Evolutionary conservation across 352 stramenopile species (phyloP), one percentile per base, ranked within the genome.

Genomic region (Phytopythium cucurbitacearum): DNA sequence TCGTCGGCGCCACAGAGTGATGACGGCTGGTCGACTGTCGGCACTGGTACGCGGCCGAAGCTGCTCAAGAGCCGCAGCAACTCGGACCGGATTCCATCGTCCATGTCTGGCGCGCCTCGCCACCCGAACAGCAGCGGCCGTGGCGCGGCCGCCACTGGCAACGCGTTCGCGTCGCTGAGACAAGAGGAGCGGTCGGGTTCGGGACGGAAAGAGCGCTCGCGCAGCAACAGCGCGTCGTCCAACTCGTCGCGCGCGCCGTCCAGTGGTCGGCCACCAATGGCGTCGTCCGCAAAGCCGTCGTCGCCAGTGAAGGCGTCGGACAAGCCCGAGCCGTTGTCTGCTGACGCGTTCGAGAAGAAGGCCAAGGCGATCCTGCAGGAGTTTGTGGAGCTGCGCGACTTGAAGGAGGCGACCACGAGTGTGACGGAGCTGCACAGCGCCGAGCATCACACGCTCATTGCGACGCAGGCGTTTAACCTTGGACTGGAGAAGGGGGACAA

Each of bases 331-430:
- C 16, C 57, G n/a, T 50, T 89, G 36, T 74, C 76, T 0, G 64
- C 76, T 4, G 78, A 81, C 3, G 74, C 55, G 3, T 85, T 91
- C 40, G 79, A 85, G 52, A 97, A 97, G 66, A 84, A 97, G 64
- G 64, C 81, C 35, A 91, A 90, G 61, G 70, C 87, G 15, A 90
- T 89, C 53, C 59, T 97, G 8, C 67, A 90, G 5, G 80, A 95
- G 59, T 97, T 83, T 56, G 94, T 95, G 55, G 78, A 84, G 53
- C 66, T 82, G 41, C 76, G 94, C 38, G 89, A 97, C 59, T 48
- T 91, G 21, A 82, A 95, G n/a, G 89, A 95, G 39, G 84, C 74
- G 3, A 65, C 66, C 13, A 37, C 62, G 7, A 84, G 68, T 45
- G 60, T 93, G 15, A 46, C 43, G n/a, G 80, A 87, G 62, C 73